Percentiles rank a stretch among this genome's conserved stretches.
These are phyloP conservation scores for Zelonia costaricensis DNA, from an alignment of 208 protist species.

Conservation along the genomic window DNA sequence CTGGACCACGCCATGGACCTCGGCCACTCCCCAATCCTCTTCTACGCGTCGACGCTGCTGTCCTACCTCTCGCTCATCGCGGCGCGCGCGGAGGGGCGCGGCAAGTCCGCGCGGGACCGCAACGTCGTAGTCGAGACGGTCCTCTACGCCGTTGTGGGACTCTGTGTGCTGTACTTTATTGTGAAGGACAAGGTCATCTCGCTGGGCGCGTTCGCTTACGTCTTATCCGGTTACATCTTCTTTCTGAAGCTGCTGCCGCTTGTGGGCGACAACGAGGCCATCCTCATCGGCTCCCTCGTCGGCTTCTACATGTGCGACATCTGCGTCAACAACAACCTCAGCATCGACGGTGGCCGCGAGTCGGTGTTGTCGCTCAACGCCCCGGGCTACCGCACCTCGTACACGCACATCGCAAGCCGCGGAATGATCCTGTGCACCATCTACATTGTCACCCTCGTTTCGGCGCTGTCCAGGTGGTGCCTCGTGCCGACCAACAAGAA, in stretches of 20 bases:
- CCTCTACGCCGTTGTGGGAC: conserved; percentile 44
- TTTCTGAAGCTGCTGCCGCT: conserved; percentile 51
- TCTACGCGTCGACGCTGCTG: conserved; percentile 81
- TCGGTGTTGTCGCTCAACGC: conserved; percentile 43
- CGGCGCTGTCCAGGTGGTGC: conserved; percentile 47
- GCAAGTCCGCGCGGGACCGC: conserved; percentile 32
- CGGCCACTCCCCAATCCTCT: conserved; percentile 58
- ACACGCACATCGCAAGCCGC: conserved; percentile 77
- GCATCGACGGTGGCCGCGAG: conserved; percentile 31
- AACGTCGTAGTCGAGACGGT: conserved; percentile 42
- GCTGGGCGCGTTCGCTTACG: conserved; percentile 65
- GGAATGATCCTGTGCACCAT: conserved; percentile 63
- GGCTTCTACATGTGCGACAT: conserved; percentile 83
- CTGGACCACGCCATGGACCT: conserved; percentile 51
- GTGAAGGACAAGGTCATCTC: conserved; percentile 67
- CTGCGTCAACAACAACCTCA: conserved; percentile 70
- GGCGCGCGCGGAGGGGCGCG: conserved; percentile 29
- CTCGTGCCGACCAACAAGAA: conserved; percentile 58
- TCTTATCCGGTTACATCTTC: conserved; percentile 61
- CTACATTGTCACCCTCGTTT: conserved; percentile 43
- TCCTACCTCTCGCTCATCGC: conserved; percentile 74
- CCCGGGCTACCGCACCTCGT: conserved; percentile 55
- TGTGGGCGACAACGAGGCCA: conserved; percentile 79
- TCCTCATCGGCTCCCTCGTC: conserved; percentile 67
- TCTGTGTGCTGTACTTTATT: conserved; percentile 53